Evolutionary conservation across 2,329 filamentous ascomycete species (phyloP), one percentile per base, ranked within the genome.

Genomic region (Fusarium sambucinum): DNA sequence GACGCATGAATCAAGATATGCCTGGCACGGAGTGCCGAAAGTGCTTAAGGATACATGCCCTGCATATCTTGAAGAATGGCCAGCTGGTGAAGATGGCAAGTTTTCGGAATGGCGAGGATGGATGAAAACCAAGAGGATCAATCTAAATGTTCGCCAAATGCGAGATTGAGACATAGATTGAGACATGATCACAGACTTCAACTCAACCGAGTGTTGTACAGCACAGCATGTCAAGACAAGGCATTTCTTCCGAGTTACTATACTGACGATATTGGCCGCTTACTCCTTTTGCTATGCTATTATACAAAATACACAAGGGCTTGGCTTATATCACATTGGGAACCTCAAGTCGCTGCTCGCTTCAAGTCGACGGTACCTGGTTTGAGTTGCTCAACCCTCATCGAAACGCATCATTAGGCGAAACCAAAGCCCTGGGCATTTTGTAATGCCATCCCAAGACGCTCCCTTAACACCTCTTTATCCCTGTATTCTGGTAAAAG

Each of bases 1-100:
- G 95, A 90, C 88, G 50, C 87, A 91, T 21, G 84, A 89, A 59
- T 91, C 92, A 6, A 85, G 96, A 42, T 97, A 93, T 79, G 94
- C 95, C 3, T 98, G 95, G 95, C 96, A 98, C 80, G 94, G 92
- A 14, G 94, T 98, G 14, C 94, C 96, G 8, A 96, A 94, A 77
- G 90, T 98, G 14, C 75, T 97, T 35, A 86, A 88, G 46, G 87
- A 82, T 1, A 97, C 93, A 0, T 98, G 94, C 78, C 95, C 95
- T 0, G 81, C 81, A 0, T 92, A 90, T 78, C 78, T 98, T 50
- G 80, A 83, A 58, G 82, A 90, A 41, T 98, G 94, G 94, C 94
- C 94, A 1, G 83, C 84, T 4, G 48, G 61, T 12, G 81, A 74
- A 48, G 76, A 80, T n/a, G 82, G 79, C 16, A 79, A 78, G 42